A percentile compares a stretch with the other conserved stretches of the same genome.
Evolutionary conservation across 768 basidiomycete species (phyloP).

Genomic region (Hygrophoropsis aurantiaca): DNA sequence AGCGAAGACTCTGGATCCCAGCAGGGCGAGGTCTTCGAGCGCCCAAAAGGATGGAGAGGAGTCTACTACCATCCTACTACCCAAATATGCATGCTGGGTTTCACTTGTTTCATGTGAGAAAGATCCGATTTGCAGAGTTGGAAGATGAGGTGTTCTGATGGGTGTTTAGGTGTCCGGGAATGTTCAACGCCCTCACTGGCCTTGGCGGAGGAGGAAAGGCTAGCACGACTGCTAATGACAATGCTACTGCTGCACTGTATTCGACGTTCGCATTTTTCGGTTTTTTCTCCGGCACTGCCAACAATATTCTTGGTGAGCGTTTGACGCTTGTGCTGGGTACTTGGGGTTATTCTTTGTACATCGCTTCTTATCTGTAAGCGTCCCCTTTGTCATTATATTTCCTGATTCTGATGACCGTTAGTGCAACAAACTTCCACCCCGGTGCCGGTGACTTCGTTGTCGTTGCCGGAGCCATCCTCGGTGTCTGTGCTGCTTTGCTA

Average conservation of each 20-base stretch:
- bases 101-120: slow-evolving; percentile 51
- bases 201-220: slow-evolving; percentile 80
- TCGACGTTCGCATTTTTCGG: slow-evolving; percentile 58
- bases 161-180: slow-evolving; percentile 54
- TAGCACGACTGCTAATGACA: slow-evolving; percentile 61
- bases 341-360: slow-evolving; percentile 51
- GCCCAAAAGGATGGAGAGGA: slow-evolving; percentile 49
- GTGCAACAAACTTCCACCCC: slow-evolving; percentile 43
- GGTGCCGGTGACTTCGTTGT: slow-evolving; percentile 45
- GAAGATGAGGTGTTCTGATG: slow-evolving; percentile 17
- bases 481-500: slow-evolving; percentile 48
- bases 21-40: slow-evolving; percentile 29
- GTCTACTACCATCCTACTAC: slow-evolving; percentile 58
- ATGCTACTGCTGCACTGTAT: slow-evolving; percentile 69
- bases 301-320: slow-evolving; percentile 63
- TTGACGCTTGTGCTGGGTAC: slow-evolving; percentile 51
- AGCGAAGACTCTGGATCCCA: neutral
- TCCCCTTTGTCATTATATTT: neutral
- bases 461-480: slow-evolving; percentile 49
- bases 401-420: slow-evolving; percentile 20
- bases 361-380: slow-evolving; percentile 45
- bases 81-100: slow-evolving; percentile 56
- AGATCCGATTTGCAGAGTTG: slow-evolving; percentile 17
- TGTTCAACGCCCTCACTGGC: slow-evolving; percentile 80
- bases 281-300: slow-evolving; percentile 75